phyloP scores from a whole-genome alignment of 2,329 filamentous ascomycete species.

The Fusarium sp. region DNA sequence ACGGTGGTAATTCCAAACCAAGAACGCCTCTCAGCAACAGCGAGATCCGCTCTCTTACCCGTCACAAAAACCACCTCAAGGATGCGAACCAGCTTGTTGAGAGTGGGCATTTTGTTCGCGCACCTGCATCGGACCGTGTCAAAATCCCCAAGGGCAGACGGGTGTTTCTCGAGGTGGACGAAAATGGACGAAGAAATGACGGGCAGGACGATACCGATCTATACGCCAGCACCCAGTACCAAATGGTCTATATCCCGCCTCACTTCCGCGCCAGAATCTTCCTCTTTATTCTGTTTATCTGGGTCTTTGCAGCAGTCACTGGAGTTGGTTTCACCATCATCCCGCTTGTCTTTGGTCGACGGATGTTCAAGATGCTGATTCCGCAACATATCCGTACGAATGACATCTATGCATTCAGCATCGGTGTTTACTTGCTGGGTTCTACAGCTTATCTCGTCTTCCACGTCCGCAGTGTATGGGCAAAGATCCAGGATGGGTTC shows the following conservation, averaged over 20 bases:
- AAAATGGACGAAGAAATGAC: slow-evolving; percentile 71
- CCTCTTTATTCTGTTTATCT: slow-evolving; percentile 89
- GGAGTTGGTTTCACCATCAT: slow-evolving; percentile 88
- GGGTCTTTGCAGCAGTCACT: slow-evolving; percentile 90
- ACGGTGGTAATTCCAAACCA: slow-evolving; percentile 61
- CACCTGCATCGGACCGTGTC: slow-evolving; percentile 95
- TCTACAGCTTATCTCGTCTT: slow-evolving; percentile 72
- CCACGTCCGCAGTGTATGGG: slow-evolving; percentile 60
- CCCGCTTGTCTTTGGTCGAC: slow-evolving; percentile 86
- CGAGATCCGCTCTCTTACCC: slow-evolving; percentile 54
- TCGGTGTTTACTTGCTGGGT: slow-evolving; percentile 86
- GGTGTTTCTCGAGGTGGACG: slow-evolving; percentile 82
- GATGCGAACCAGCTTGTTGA: slow-evolving; percentile 67
- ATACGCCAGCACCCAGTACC: slow-evolving; percentile 72
- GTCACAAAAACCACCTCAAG: slow-evolving; percentile 62
- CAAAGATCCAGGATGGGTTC: slow-evolving; percentile 51
- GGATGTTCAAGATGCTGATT: slow-evolving; percentile 79
- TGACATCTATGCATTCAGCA: slow-evolving; percentile 95
- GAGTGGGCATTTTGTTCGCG: slow-evolving; percentile 86
- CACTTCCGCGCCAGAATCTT: slow-evolving; percentile 84
- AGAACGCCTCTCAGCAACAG: slow-evolving; percentile 51
- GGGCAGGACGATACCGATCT: slow-evolving; percentile 65
- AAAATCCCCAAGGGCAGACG: slow-evolving; percentile 86
- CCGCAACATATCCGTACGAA: slow-evolving; percentile 82
- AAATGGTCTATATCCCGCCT: slow-evolving; percentile 85